Percentiles rank a stretch among this genome's conserved stretches.
Conservation (phyloP, 441 rosid species). For the Aquilaria agallochum region DNA sequence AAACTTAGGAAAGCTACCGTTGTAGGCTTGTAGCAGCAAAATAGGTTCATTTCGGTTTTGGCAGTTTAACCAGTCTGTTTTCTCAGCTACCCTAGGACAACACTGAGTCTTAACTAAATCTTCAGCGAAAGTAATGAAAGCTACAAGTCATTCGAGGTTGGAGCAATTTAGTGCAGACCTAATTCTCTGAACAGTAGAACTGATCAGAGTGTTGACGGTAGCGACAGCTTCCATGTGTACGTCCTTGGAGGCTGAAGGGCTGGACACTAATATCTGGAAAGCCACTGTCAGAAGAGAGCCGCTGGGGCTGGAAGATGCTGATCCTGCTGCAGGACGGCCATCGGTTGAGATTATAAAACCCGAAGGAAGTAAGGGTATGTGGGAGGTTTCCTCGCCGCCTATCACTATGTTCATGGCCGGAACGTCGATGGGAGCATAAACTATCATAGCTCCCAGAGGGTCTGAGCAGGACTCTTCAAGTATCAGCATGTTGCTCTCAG, state of each 20-base stretch:
- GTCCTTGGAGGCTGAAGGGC: slow-evolving; percentile 15
- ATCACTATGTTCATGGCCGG: slow-evolving; percentile 27
- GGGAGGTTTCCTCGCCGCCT: slow-evolving; percentile 27
- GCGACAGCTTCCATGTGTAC: slow-evolving; percentile 38
- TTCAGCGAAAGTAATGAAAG: too few relatives aligned
- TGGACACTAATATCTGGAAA: slow-evolving; percentile 44
- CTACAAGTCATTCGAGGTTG: slow-evolving; percentile 15
- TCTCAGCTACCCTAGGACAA: too few relatives aligned
- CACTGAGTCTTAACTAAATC: too few relatives aligned
- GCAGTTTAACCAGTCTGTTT: too few relatives aligned
- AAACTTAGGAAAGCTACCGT: too few relatives aligned
- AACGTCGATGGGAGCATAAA: slow-evolving; percentile 53
- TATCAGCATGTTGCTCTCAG: slow-evolving; percentile 31
- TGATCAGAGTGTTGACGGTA: slow-evolving; percentile 45
- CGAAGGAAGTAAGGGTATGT: slow-evolving; percentile 58
- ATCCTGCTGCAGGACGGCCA: slow-evolving; percentile 16
- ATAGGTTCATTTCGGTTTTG: too few relatives aligned
- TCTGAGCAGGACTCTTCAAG: slow-evolving; percentile 62
- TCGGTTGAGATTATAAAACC: slow-evolving; percentile 63
- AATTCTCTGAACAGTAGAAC: slow-evolving; percentile 44
- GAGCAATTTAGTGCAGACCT: slow-evolving; percentile 40
- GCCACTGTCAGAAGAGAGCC: slow-evolving; percentile 53
- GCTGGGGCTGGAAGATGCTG: slow-evolving; percentile 1
- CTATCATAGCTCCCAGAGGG: slow-evolving; percentile 37
- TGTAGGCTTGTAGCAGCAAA: too few relatives aligned